Conservation (phyloP, 768 basidiomycete genomes). For the Leucocoprinus leucothites region DNA sequence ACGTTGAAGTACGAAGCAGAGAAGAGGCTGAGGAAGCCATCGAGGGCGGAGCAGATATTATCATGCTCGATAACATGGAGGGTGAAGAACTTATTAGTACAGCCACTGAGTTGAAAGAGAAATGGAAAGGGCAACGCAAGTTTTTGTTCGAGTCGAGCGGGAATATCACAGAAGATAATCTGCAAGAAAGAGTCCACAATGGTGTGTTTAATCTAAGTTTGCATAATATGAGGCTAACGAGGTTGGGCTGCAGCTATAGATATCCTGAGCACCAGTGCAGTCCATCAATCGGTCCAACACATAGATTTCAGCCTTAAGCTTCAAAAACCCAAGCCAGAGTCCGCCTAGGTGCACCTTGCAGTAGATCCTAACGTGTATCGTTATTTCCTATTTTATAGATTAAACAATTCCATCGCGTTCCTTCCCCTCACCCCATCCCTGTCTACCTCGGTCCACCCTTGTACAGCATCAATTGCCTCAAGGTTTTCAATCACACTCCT, state of each 20-base stretch:
- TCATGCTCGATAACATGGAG: conserved; percentile 95
- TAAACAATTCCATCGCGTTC: conserved; percentile 75
- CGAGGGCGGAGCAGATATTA: conserved; percentile 88
- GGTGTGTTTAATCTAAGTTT: conserved; percentile 44
- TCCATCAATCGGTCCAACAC: conserved; percentile 90
- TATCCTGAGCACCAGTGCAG: conserved; percentile 86
- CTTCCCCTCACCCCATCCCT: conserved; percentile 64
- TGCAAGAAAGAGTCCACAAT: conserved; percentile 76
- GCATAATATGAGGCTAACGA: neutral
- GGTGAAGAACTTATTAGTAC: conserved; percentile 67
- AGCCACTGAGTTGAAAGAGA: conserved; percentile 69
- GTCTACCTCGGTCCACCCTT: conserved; percentile 57
- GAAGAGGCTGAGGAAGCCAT: conserved; percentile 97
- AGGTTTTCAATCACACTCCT: conserved; percentile 83
- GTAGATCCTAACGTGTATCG: neutral
- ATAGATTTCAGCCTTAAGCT: conserved; percentile 98
- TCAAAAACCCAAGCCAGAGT: conserved; percentile 49
- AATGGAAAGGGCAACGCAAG: conserved; percentile 77
- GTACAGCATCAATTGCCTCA: conserved; percentile 68
- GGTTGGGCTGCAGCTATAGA: conserved; percentile 71
- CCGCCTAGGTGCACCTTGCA: neutral
- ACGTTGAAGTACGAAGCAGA: conserved; percentile 89
- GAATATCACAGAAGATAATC: conserved; percentile 86
- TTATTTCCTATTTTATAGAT: conserved; percentile 25
- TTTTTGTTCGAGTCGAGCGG: conserved; percentile 95